Base-by-base conservation (phyloP, 2,329 filamentous ascomycete genomes). In the Fusarium chlamydosporum region DNA sequence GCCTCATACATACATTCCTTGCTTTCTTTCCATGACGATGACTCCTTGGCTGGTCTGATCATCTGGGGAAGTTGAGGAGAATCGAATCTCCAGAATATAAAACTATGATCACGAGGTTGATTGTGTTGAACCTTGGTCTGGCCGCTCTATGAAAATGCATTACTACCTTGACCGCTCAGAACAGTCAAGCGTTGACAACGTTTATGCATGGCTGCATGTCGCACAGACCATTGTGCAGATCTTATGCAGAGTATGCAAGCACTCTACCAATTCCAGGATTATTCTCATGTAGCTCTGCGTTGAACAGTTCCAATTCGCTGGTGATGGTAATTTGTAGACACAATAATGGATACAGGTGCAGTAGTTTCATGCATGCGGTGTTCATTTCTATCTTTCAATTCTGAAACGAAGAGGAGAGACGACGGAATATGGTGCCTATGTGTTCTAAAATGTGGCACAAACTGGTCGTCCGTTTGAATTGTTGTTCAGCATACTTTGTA, bases 191-290 rank as follows among this genome's bases (percentile, higher is more conserved):
- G 33, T 13, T 50, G 47, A 16, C 47, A 50, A 15, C 33, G 33
- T 38, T 50, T 50, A 23, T 23, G 23, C 23, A 23, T 23, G 23
- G 23, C 37, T 50, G 47, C 33, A 38, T 37, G 47, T 50, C 34
- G 47, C 47, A 50, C 47, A 50, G 47, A 50, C 47, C 47, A 50
- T 43, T 43, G 26, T 43, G 41, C 41, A 27, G 15, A 9, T 13
- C n/a, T 50, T 50, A 50, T 50, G 47, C 47, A 50, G 33, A 50
- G 33, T 38, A 50, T 50, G 47, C 47, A 50, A 38, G 47, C 47
- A 50, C 47, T 50, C 47, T 50, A 50, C 47, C 47, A 50, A 18
- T 12, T 50, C 47, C 9, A 50, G 47, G 47, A 50, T 50, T 37
- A 50, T 52, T 2, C 26, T 52, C 26, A 31, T 3, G 35, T 16